A percentile compares a stretch with the other conserved stretches of the same genome.
phyloP scores from a whole-genome alignment of 331 rosid species.

The Dryas integrifolia region DNA sequence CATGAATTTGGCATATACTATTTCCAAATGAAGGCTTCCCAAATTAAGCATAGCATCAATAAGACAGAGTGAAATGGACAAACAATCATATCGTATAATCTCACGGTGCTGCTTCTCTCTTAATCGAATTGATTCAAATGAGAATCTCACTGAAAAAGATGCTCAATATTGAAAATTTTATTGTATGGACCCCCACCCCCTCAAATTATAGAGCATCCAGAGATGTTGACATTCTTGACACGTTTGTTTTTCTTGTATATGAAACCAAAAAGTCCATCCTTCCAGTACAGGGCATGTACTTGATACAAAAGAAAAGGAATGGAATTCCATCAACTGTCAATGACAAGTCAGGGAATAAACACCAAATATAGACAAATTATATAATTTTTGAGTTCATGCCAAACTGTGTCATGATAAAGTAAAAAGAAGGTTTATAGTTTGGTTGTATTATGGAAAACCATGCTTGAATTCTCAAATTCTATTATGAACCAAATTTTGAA shows the following conservation, averaged over 20 bases:
- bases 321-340: constrained; percentile 27
- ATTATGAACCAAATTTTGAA: background rate
- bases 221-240: constrained; percentile 37
- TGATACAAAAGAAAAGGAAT: constrained; percentile 29
- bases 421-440: constrained; percentile 15
- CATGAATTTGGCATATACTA: constrained; percentile 43
- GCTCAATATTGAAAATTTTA: constrained; percentile 26
- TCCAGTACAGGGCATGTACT: constrained; percentile 42
- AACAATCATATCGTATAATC: constrained; percentile 11
- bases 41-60: constrained; percentile 28
- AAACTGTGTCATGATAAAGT: constrained; percentile 22
- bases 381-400: constrained; percentile 20
- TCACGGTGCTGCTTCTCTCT: constrained; percentile 27
- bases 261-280: constrained; percentile 34
- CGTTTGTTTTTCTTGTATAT: constrained; percentile 13
- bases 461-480: background rate
- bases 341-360: constrained; percentile 23
- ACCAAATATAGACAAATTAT: constrained; percentile 9
- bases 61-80: constrained; percentile 14
- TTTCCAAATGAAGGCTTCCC: constrained; percentile 35
- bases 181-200: constrained; percentile 20
- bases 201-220: constrained; percentile 22
- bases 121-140: constrained; percentile 39
- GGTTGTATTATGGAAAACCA: constrained; percentile 10
- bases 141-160: constrained; percentile 39